phyloP scores from a whole-genome alignment of 2,329 filamentous ascomycete genomes.

The Blastomyces emzantsi region DNA sequence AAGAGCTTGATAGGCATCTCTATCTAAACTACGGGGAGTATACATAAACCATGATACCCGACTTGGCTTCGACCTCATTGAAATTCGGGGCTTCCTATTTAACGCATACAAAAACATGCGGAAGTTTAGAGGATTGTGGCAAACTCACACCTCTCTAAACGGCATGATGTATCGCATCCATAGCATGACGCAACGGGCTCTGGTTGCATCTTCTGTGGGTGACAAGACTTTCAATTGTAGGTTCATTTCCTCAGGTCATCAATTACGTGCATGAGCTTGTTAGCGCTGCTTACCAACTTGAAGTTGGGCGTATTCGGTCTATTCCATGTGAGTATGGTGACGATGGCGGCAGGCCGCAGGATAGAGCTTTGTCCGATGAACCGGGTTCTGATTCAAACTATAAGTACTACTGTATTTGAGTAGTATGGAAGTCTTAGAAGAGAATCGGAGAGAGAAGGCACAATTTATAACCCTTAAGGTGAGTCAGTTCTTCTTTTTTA shows the following conservation, averaged over 20 bases:
- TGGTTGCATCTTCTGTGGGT: not conserved
- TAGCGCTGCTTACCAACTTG: not conserved
- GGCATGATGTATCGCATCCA: no score
- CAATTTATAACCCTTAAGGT: no score
- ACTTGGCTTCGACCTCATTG: not conserved
- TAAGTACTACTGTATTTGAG: no score
- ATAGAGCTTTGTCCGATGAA: not conserved
- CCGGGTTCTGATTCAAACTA: not conserved
- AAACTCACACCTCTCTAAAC: not conserved
- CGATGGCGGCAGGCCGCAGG: not conserved
- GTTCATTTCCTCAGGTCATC: not conserved
- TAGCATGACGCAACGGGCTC: not conserved
- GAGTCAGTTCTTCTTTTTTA: no score
- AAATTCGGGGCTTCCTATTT: not conserved
- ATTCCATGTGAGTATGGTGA: not conserved
- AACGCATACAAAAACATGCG: not conserved
- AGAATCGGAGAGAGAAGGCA: no score
- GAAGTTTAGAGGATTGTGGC: not conserved
- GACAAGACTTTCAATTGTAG: not conserved
- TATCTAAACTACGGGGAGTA: no score
- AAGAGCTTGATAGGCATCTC: not conserved
- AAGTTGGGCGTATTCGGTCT: not conserved
- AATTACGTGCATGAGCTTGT: slow-evolving; percentile 1
- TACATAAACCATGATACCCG: not conserved
- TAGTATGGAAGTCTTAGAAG: no score